A percentile compares a stretch with the other conserved stretches of the same genome.
phyloP scores from a whole-genome alignment of 345 rosid genomes.

The Dipteronia dyeriana region DNA sequence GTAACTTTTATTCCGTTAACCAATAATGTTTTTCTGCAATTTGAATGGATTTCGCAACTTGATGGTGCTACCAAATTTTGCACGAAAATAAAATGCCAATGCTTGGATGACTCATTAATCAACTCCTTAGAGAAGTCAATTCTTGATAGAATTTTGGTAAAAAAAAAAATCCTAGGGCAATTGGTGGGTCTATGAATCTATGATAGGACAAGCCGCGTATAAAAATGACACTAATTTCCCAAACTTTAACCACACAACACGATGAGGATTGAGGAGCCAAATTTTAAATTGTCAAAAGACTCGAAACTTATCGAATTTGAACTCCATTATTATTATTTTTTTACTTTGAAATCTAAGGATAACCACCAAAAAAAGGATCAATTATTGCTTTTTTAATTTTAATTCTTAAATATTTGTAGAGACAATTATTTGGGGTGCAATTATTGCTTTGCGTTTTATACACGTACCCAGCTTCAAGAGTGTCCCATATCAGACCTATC shows the following conservation, averaged over 20 bases:
- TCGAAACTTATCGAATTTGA: not conserved
- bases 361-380: not conserved
- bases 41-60: too few relatives aligned
- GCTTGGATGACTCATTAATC: not conserved
- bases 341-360: not conserved
- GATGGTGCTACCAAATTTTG: too few relatives aligned
- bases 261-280: conserved; percentile 7
- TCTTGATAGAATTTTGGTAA: not conserved
- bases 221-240: not conserved
- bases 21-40: too few relatives aligned
- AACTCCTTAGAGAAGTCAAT: not conserved
- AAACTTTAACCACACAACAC: not conserved
- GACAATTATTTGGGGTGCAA: not conserved
- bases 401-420: not conserved
- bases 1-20: too few relatives aligned
- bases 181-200: not conserved
- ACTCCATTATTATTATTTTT: not conserved
- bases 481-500: conserved; percentile 2
- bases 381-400: not conserved
- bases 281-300: not conserved
- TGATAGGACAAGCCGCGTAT: not conserved
- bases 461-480: not conserved
- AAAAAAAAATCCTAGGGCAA: not conserved
- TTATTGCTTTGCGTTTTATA: conserved; percentile 29
- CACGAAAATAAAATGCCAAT: too few relatives aligned